Evolutionary conservation across 1,284 basidiomycete genomes (phyloP).

Genomic region (Rhodotorula sp.): DNA sequence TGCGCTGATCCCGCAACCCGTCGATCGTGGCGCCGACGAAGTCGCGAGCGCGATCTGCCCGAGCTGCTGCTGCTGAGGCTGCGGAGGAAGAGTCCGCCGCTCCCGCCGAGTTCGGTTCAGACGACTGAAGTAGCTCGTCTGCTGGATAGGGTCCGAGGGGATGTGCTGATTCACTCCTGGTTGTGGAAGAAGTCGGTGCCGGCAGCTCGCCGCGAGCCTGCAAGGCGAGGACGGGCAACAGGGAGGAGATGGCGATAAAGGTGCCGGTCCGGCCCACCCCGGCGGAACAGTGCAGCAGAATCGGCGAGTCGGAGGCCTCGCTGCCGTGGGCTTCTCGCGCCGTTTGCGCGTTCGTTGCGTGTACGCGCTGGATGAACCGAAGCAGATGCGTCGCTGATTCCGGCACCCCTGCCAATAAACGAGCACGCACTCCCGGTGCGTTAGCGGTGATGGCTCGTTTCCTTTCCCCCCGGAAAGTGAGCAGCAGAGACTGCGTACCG

Average conservation of each 20-base stretch:
- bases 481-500: slow-evolving; percentile 4
- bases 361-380: slow-evolving; percentile 28
- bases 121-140: background rate
- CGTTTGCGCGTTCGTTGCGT: slow-evolving; percentile 15
- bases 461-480: background rate
- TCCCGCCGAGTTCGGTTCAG: background rate
- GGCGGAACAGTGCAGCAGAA: slow-evolving; percentile 70
- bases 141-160: slow-evolving; percentile 24
- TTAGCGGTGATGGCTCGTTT: background rate
- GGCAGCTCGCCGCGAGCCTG: slow-evolving; percentile 12
- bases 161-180: background rate
- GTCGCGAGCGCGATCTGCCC: slow-evolving; percentile 51
- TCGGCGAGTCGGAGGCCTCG: slow-evolving; percentile 52
- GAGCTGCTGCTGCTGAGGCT: no score
- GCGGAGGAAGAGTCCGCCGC: background rate
- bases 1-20: slow-evolving; percentile 70
- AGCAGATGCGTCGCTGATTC: slow-evolving; percentile 22
- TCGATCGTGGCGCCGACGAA: slow-evolving; percentile 71
- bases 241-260: slow-evolving; percentile 63
- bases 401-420: slow-evolving; percentile 34
- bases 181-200: background rate
- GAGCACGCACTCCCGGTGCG: no score
- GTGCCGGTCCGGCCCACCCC: slow-evolving; percentile 54
- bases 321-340: background rate
- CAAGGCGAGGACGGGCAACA: slow-evolving; percentile 33